phyloP scores from a whole-genome alignment of 225 moss, liverwort and hornwort species.

The Lunularia cruciata region DNA sequence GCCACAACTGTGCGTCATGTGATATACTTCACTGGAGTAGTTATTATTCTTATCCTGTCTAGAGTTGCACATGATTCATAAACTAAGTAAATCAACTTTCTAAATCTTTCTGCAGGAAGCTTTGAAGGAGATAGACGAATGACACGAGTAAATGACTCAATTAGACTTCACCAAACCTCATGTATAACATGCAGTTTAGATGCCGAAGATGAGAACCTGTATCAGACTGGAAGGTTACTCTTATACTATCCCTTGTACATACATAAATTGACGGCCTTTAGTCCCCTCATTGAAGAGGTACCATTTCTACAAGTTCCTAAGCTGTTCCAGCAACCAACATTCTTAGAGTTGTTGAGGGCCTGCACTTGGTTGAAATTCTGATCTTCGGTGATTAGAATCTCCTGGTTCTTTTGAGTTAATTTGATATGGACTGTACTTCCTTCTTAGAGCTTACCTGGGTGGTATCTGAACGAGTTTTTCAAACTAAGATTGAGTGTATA shows the following conservation, averaged over 20 bases:
- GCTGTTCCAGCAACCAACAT: background rate
- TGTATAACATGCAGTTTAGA: slow-evolving; percentile 10
- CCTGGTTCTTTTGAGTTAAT: no score
- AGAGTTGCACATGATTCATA: no score
- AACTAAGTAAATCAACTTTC: no score
- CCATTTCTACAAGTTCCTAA: background rate
- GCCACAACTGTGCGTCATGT: background rate
- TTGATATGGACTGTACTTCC: no score
- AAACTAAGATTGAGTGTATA: no score
- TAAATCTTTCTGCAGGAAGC: slow-evolving; percentile 58
- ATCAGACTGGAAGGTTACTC: background rate
- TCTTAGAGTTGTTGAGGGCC: background rate
- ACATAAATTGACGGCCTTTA: slow-evolving; percentile 12
- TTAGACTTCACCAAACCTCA: background rate
- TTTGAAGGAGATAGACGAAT: slow-evolving; percentile 65
- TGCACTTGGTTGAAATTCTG: no score
- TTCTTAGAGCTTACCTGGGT: no score
- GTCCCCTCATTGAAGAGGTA: background rate
- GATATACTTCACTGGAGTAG: no score
- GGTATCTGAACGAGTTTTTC: no score
- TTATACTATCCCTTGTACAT: slow-evolving; percentile 20
- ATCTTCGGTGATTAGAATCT: no score
- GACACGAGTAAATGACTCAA: background rate
- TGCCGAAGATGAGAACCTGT: slow-evolving; percentile 4
- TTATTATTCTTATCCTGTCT: no score